Base-by-base conservation (phyloP, 1,139 yeast genomes). In the Diutina pseudorugosa region DNA sequence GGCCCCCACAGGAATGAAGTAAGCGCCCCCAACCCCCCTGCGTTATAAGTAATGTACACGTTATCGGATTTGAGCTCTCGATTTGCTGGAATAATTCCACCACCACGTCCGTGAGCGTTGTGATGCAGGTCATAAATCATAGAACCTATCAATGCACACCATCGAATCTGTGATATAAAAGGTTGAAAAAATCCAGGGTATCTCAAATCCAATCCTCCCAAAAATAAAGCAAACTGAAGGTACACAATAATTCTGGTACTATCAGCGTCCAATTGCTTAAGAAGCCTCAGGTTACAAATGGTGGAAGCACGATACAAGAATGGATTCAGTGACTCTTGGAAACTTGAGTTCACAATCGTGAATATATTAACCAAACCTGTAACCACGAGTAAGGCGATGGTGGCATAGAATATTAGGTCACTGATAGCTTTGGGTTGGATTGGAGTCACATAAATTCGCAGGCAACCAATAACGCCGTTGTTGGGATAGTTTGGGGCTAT, bases 121-220 rank as follows among this genome's bases (percentile, higher is more conserved):
- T 18, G 49, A 18, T 27, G 36, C 21, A 27, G 40, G 40, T 16
- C n/a, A 18, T 27, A 45, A 8, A 45, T n/a, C 21, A n/a, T 33
- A 12, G 49, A 40, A 1, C 76, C 75, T 36, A 73, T 55, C 4
- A 73, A 58, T 4, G 71, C 67, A 61, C 71, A 62, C 77, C 76
- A 67, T 51, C 67, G 59, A 50, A 68, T 60, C 56, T 63, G 64
- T 36, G 66, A 70, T 55, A 82, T 64, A 12, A 79, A 64, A 0
- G 86, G 86, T 58, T 79, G 85, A 56, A 74, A 78, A 59, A 78
- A 82, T 0, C 86, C 87, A 0, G 91, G 90, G 58, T 79, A 84
- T 40, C 71, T 68, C 30, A 84, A 62, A 57, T 77, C 76, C 44
- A 84, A 66, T 4, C 81, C 82, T 2, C 77, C 80, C 53, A 78